Evolutionary conservation across 257 asterid genomes (phyloP), one percentile per base, ranked within the genome.

Genomic region (Solanum corneliomulleri): DNA sequence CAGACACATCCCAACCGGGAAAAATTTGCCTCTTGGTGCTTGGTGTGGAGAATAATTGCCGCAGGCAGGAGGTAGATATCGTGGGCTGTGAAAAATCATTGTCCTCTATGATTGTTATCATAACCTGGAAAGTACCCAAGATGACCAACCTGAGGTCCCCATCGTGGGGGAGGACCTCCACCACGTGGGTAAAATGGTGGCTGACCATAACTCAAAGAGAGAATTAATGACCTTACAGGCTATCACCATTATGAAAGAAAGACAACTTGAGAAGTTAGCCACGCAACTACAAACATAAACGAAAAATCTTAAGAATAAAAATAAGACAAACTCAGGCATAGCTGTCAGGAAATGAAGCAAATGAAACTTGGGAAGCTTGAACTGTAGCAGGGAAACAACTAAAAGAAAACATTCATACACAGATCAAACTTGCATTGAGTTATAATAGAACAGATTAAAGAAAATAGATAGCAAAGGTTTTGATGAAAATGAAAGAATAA

Each of bases 101-200:
- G 90, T 83, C 97, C 98, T 89, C 98, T 92, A 66, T 94, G 99
- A 35, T 92, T 96, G 90, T 94, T 92, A 84, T 94, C 98, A 44
- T 93, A 95, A 82, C 95, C 95, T 81, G 95, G 88, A 86, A 81
- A 93, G 42, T 87, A 98, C 4, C 90, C 91, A 70, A 93, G 93
- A 84, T 92, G 97, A 68, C 95, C 92, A 81, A 95, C 96, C 15
- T 95, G 95, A 76, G 93, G 91, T 60, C 99, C 96, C 99, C 99
- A 97, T 80, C 92, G 98, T 47, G 96, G 92, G 89, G 94, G 89
- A 90, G 60, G 90, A 80, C 95, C 93, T 88, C 98, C 96, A 82
- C 95, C 98, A 86, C 93, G 96, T 35, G 98, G 97, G 33, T 94
- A 98, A 88, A 89, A 93, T 62, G 93, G 88, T 80, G 91, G 98